Base-by-base conservation (phyloP, 345 rosid species). In the Kandelia obovata region DNA sequence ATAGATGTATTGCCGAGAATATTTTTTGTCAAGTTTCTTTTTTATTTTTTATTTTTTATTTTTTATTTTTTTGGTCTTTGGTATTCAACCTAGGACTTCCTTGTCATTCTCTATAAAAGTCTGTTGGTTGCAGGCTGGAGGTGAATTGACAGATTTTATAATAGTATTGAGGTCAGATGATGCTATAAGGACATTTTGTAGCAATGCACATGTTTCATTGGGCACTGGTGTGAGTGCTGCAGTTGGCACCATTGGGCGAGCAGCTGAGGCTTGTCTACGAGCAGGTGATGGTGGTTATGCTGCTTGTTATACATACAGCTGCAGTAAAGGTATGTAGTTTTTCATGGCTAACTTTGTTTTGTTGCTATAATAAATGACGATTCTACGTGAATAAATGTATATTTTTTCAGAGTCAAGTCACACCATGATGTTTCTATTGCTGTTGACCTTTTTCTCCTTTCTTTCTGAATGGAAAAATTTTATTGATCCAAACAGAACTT, bases 141-240 rank as follows among this genome's bases (percentile, higher is more conserved):
- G 99, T 73, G 96, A 95, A 83, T 73, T 92, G 81, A 86, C 96
- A 21, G 98, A 95, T 80, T 95, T 90, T 72, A 87, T 95, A 55
- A 86, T 95, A 15, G 80, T 95, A 62, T 70, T 95, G 79, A 89
- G 98, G 82, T 92, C 96, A 37, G 83, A 62, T 32, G 95, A 88
- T 20, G 98, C 97, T 62, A 80, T 95, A 58, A 84, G 66, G 78
- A 90, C 98, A 66, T 95, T 95, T 83, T 85, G 96, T 52, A 79
- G 99, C 23, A 84, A 83, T 77, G 88, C 86, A 5, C 99, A 95
- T 73, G 58, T 95, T 58, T 89, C 96, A 5, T 19, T 95, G 34
- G 97, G 99, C 70, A 98, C 96, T 76, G 98, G 97, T 77, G 58
- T 89, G 79, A 95, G 97, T 69, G 99, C 96, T 16, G 99, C 98